Conservation (phyloP, 257 asterid genomes). For the Salvia splendens region DNA sequence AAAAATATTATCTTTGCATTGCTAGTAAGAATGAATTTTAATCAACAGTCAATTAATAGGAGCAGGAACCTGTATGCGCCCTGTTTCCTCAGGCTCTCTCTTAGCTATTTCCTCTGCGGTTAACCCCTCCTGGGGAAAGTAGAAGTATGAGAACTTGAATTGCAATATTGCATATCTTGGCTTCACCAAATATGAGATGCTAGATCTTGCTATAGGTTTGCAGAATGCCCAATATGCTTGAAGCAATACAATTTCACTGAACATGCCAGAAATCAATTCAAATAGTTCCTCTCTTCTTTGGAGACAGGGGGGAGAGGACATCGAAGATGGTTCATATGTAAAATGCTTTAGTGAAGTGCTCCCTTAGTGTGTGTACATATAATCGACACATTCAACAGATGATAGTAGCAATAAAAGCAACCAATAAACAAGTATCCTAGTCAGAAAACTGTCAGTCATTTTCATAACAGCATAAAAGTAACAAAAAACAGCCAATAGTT, state of each 20-base stretch:
- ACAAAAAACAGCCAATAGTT: constrained; percentile 1
- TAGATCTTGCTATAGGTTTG: neutral
- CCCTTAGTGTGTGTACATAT: neutral
- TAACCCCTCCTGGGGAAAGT: constrained; percentile 68
- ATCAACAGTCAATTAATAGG: constrained; percentile 20
- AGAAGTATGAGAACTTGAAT: constrained; percentile 18
- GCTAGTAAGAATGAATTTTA: constrained; percentile 18
- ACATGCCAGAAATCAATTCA: constrained; percentile 6
- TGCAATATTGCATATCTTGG: constrained; percentile 21
- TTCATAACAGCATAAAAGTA: neutral
- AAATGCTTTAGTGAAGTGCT: neutral
- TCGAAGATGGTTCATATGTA: neutral
- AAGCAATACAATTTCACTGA: constrained; percentile 12
- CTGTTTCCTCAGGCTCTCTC: constrained; percentile 73
- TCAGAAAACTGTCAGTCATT: constrained; percentile 18
- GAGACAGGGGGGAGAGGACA: neutral
- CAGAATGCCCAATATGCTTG: constrained; percentile 5
- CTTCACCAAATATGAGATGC: constrained; percentile 12
- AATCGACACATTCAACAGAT: constrained; percentile 15
- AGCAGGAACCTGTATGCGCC: constrained; percentile 58
- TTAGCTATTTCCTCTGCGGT: constrained; percentile 80
- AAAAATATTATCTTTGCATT: neutral
- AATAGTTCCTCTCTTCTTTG: neutral
- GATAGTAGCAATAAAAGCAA: constrained; percentile 14
- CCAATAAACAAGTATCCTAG: constrained; percentile 21